Evolutionary conservation across 176 grass and related monocot species (phyloP).

Genomic region (Juncus inflexus): DNA sequence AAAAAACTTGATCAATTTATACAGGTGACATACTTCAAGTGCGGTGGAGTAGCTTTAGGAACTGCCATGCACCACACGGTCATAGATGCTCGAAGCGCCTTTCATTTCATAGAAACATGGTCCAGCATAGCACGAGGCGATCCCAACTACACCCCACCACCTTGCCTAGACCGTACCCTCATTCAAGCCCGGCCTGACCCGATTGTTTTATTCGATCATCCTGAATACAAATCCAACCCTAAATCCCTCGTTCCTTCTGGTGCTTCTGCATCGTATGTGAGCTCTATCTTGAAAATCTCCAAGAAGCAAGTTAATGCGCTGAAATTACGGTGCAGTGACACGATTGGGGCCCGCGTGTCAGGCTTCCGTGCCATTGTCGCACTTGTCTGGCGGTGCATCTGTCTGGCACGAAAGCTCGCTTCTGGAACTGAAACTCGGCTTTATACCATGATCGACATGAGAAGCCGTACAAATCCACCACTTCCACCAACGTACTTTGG

Average conservation of each 20-base stretch:
- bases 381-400: constrained; percentile 41
- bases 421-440: constrained; percentile 11
- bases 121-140: constrained; percentile 29
- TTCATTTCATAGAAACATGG: constrained; percentile 53
- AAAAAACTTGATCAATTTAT: not conserved
- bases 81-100: constrained; percentile 32
- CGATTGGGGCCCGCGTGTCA: constrained; percentile 13
- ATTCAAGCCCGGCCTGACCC: constrained; percentile 40
- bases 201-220: constrained; percentile 38
- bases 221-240: constrained; percentile 35
- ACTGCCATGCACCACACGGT: constrained; percentile 43
- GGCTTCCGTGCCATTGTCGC: constrained; percentile 39
- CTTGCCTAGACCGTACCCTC: constrained; percentile 44
- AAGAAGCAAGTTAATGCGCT: constrained; percentile 36
- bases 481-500: constrained; percentile 44
- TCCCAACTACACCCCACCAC: not conserved
- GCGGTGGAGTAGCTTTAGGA: constrained; percentile 47
- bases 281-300: constrained; percentile 36
- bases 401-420: constrained; percentile 27
- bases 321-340: not conserved
- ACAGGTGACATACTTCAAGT: constrained; percentile 57
- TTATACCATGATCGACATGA: constrained; percentile 41
- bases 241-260: not conserved
- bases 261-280: not conserved
- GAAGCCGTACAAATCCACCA: constrained; percentile 35